Evolutionary conservation across 495 filamentous ascomycete genomes (phyloP).

Genomic region (Xeromyces bisporus): DNA sequence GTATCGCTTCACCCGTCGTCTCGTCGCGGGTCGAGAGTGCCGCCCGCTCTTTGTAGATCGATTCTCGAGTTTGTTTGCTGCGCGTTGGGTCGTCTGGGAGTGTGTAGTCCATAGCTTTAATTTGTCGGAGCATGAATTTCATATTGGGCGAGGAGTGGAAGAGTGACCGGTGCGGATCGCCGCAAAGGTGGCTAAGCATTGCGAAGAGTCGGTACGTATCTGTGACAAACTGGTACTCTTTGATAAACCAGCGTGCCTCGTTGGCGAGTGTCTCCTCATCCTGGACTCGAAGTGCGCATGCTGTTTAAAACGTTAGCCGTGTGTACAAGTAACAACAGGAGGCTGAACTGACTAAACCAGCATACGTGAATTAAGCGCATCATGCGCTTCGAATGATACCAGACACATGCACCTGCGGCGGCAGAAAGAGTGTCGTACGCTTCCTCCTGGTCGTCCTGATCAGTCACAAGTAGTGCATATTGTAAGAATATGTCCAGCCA

Average conservation of each 20-base stretch:
- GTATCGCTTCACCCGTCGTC: slow-evolving; percentile 27
- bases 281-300: slow-evolving; percentile 62
- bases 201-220: slow-evolving; percentile 73
- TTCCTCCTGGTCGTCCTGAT: slow-evolving; percentile 36
- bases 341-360: slow-evolving; percentile 46
- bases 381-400: slow-evolving; percentile 45
- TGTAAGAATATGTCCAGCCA: slow-evolving; percentile 90
- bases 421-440: slow-evolving; percentile 63
- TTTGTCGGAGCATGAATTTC: slow-evolving; percentile 77
- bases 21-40: slow-evolving; percentile 33
- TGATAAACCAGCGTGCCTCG: slow-evolving; percentile 68
- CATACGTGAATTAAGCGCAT: slow-evolving; percentile 62
- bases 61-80: slow-evolving; percentile 11
- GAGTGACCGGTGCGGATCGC: slow-evolving; percentile 25
- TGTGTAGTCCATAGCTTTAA: slow-evolving; percentile 72
- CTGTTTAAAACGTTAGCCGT: too few species aligned
- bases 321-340: not conserved
- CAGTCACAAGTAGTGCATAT: slow-evolving; percentile 59
- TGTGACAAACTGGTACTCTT: slow-evolving; percentile 64
- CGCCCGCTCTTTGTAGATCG: slow-evolving; percentile 29
- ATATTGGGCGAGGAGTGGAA: slow-evolving; percentile 48
- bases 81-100: slow-evolving; percentile 17
- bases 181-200: slow-evolving; percentile 47
- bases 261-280: slow-evolving; percentile 59
- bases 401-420: slow-evolving; percentile 61